phyloP scores from a whole-genome alignment of 768 basidiomycete species.

The Amanita exitialis region DNA sequence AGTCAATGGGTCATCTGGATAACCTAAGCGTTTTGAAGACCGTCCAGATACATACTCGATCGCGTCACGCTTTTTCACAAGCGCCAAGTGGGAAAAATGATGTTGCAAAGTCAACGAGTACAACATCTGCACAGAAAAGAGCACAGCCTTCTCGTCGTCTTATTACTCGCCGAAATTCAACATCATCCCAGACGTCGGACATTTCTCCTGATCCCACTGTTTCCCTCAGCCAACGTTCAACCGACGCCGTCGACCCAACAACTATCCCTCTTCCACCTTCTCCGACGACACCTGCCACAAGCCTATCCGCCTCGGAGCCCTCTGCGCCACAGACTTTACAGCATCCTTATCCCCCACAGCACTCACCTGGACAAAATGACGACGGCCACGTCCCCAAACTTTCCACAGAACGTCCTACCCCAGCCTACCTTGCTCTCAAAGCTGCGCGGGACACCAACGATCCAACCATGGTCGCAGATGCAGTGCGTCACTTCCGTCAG shows the following conservation, averaged over 20 bases:
- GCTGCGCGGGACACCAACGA: slow-evolving; percentile 18
- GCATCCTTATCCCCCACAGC: slow-evolving; percentile 3
- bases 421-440: slow-evolving; percentile 15
- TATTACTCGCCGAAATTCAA: slow-evolving; percentile 39
- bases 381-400: neutral
- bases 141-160: slow-evolving; percentile 18
- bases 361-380: neutral
- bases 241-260: slow-evolving; percentile 5
- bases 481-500: slow-evolving; percentile 24
- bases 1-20: slow-evolving; percentile 36
- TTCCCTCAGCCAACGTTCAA: slow-evolving; percentile 8
- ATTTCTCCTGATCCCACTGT: neutral
- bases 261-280: slow-evolving; percentile 8
- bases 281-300: slow-evolving; percentile 2
- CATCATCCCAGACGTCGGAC: slow-evolving; percentile 15
- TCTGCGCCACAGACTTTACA: slow-evolving; percentile 12
- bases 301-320: slow-evolving; percentile 12
- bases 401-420: slow-evolving; percentile 1
- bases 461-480: slow-evolving; percentile 20
- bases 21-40: slow-evolving; percentile 51
- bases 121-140: neutral
- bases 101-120: slow-evolving; percentile 11
- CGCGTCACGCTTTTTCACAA: slow-evolving; percentile 42
- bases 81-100: slow-evolving; percentile 15
- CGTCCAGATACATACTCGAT: slow-evolving; percentile 53